Conservation (phyloP, 2,329 filamentous ascomycete genomes). For the Colletotrichum lupini region DNA sequence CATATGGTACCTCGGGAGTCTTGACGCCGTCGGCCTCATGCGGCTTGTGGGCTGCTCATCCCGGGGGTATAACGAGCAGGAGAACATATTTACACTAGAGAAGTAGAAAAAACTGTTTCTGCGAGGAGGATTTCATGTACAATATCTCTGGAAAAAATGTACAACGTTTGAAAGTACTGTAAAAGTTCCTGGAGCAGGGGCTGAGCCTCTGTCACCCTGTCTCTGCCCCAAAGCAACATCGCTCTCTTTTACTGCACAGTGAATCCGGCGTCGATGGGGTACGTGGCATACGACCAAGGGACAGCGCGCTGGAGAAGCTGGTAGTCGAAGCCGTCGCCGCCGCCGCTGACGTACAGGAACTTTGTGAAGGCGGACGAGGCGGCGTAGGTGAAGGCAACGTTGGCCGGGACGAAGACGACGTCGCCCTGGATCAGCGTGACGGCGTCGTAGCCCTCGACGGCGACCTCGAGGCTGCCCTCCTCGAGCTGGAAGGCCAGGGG, state of each 20-base stretch:
- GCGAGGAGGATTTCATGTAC: background rate
- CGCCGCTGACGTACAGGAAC: slow-evolving; percentile 42
- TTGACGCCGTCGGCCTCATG: slow-evolving; percentile 10
- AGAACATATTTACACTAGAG: background rate
- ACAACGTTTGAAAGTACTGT: background rate
- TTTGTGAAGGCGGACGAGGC: slow-evolving; percentile 41
- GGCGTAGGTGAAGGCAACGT: slow-evolving; percentile 38
- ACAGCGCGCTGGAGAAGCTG: slow-evolving; percentile 34
- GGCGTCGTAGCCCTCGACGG: slow-evolving; percentile 38
- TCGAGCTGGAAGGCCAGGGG: slow-evolving; percentile 41
- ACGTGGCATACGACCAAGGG: slow-evolving; percentile 11
- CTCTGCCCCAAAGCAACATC: background rate
- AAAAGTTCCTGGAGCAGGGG: background rate
- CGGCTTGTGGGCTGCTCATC: slow-evolving; percentile 21
- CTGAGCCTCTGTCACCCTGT: no score
- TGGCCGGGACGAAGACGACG: slow-evolving; percentile 41
- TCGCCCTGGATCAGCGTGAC: slow-evolving; percentile 40
- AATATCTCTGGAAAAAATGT: background rate
- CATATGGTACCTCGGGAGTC: slow-evolving; percentile 2
- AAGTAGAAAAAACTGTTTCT: slow-evolving; percentile 8
- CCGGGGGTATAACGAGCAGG: slow-evolving; percentile 2
- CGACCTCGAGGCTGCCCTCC: slow-evolving; percentile 40
- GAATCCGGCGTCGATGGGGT: slow-evolving; percentile 20
- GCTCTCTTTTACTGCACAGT: background rate
- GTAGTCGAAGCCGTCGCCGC: slow-evolving; percentile 39